Evolutionary conservation across 805 yeast species (phyloP).

Genomic region (Lipomyces yamadae): DNA sequence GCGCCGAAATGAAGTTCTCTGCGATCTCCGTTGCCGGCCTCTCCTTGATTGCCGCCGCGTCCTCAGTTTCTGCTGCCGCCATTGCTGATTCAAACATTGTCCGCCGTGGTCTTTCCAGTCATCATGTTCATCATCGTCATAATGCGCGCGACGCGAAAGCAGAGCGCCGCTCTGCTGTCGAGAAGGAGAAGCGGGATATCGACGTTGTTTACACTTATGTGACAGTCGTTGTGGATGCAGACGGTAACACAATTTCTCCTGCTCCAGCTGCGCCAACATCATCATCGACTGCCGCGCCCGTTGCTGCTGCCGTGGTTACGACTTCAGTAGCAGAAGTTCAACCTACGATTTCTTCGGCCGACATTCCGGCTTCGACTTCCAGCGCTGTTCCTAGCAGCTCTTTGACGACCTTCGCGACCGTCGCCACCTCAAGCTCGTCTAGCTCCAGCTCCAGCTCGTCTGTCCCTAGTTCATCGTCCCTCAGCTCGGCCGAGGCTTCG

Average conservation of each 20-base stretch:
- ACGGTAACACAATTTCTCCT: slow-evolving; percentile 46
- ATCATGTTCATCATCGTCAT: slow-evolving; percentile 36
- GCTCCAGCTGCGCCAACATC: slow-evolving; percentile 49
- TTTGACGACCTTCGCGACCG: slow-evolving; percentile 38
- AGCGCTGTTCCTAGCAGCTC: slow-evolving; percentile 39
- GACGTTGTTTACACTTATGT: slow-evolving; percentile 55
- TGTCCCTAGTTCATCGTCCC: slow-evolving; percentile 33
- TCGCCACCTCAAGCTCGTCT: slow-evolving; percentile 43
- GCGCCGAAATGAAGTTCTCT: slow-evolving; percentile 16
- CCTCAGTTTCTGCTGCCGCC: slow-evolving; percentile 14
- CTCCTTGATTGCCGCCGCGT: slow-evolving; percentile 12
- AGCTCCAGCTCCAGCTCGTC: slow-evolving; percentile 38
- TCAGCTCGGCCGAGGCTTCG: slow-evolving; percentile 36
- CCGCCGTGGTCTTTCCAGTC: slow-evolving; percentile 12
- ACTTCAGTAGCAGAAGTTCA: slow-evolving; percentile 34
- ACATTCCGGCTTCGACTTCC: slow-evolving; percentile 40
- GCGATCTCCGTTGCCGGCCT: slow-evolving; percentile 25
- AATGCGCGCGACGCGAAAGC: slow-evolving; percentile 37
- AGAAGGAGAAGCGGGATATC: slow-evolving; percentile 47
- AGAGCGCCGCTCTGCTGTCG: slow-evolving; percentile 34
- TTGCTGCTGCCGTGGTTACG: slow-evolving; percentile 36
- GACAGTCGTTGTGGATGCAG: slow-evolving; percentile 51
- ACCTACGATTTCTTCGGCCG: slow-evolving; percentile 36
- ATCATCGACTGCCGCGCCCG: slow-evolving; percentile 47
- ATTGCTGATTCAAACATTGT: neutral